Percentiles rank a stretch among this genome's conserved stretches.
Conservation (phyloP, 129 eudicot species). For the Escallonia rubra region DNA sequence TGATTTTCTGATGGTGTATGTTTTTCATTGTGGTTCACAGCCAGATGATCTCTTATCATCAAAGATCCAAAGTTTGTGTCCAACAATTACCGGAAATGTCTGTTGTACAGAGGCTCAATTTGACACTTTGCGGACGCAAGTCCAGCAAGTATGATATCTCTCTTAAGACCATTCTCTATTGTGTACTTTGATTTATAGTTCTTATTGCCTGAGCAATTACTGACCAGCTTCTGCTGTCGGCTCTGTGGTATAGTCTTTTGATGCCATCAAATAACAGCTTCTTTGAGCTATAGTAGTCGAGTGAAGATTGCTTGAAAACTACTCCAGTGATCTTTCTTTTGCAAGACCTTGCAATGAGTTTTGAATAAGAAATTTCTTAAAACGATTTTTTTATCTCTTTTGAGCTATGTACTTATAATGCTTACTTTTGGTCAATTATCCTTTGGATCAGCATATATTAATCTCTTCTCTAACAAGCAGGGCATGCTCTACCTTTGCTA, state of each 20-base stretch:
- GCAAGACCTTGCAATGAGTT: too few species aligned
- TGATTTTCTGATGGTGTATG: slow-evolving; percentile 2
- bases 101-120: slow-evolving; percentile 94
- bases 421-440: too few species aligned
- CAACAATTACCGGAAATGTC: slow-evolving; percentile 89
- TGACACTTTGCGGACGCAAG: slow-evolving; percentile 80
- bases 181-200: not conserved
- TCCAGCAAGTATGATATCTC: slow-evolving; percentile 73
- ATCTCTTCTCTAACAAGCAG: too few species aligned
- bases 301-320: too few species aligned
- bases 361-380: too few species aligned
- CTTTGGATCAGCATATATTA: too few species aligned
- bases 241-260: not conserved
- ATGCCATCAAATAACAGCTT: not conserved
- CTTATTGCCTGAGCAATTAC: not conserved
- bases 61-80: slow-evolving; percentile 94
- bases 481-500: too few species aligned
- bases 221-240: not conserved
- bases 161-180: not conserved
- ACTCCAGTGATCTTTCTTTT: too few species aligned
- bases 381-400: not conserved
- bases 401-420: too few species aligned
- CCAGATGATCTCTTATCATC: slow-evolving; percentile 79
- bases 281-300: too few species aligned
- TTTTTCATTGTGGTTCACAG: slow-evolving; percentile 32